Percentiles rank a stretch among this genome's conserved stretches.
phyloP scores from a whole-genome alignment of 1,139 yeast species.

The Nakaseomyces delphensis region DNA sequence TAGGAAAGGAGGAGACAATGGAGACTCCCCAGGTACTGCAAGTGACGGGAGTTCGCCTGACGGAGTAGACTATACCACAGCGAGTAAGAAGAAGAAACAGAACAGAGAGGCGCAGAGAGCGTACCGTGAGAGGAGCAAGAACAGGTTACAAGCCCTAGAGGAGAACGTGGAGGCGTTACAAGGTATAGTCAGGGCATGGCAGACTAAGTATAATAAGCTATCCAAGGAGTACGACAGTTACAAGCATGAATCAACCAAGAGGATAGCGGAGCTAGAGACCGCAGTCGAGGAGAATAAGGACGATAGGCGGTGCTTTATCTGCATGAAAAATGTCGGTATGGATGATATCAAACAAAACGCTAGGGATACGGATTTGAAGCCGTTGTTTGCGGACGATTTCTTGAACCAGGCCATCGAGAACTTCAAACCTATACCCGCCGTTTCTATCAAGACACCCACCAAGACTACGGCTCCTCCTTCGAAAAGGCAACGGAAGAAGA shows the following conservation, averaged over 20 bases:
- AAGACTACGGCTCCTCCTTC: not conserved
- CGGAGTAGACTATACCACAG: not conserved
- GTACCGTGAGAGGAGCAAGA: slow-evolving; percentile 39
- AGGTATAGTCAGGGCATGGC: slow-evolving; percentile 59
- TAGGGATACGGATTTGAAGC: not conserved
- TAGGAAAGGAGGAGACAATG: too few relatives aligned
- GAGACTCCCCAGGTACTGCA: not conserved
- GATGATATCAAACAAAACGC: not conserved
- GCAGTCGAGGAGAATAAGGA: not conserved
- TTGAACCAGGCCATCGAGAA: slow-evolving; percentile 24
- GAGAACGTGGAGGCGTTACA: slow-evolving; percentile 58
- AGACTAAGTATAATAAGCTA: slow-evolving; percentile 26
- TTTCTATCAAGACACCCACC: slow-evolving; percentile 36
- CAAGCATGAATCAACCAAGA: not conserved
- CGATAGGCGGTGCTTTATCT: not conserved
- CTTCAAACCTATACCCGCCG: slow-evolving; percentile 55
- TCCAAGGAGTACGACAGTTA: not conserved
- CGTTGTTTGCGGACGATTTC: not conserved
- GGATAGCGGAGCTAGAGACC: not conserved
- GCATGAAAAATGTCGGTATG: slow-evolving; percentile 2
- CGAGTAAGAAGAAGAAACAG: slow-evolving; percentile 35
- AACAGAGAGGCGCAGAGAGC: slow-evolving; percentile 95
- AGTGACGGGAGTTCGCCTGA: slow-evolving; percentile 1
- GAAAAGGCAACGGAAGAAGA: not conserved
- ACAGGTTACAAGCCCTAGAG: slow-evolving; percentile 45